phyloP scores from a whole-genome alignment of 805 yeast species.

The Yarrowia bubula region DNA sequence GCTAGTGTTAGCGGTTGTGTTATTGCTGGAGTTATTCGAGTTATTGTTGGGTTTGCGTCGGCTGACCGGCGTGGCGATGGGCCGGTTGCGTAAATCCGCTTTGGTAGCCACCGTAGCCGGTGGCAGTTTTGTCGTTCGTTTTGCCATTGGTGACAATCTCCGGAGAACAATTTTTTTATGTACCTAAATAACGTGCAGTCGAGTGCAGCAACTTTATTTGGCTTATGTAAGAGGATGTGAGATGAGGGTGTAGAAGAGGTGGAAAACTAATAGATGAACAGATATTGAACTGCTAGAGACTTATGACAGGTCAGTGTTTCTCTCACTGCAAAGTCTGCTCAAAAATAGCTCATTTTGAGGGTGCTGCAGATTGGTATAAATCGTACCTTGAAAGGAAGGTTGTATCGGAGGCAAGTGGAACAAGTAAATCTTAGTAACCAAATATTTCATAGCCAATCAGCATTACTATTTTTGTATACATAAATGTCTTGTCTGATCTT shows the following conservation, averaged over 20 bases:
- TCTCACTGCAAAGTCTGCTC: not conserved
- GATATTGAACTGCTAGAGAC: not conserved
- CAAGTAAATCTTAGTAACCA: not conserved
- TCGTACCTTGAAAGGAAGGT: too few relatives aligned
- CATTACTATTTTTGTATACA: too few relatives aligned
- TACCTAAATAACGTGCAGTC: slow-evolving; percentile 13
- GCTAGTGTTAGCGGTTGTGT: too few relatives aligned
- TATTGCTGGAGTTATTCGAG: not conserved
- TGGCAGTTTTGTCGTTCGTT: slow-evolving; percentile 17
- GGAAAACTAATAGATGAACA: not conserved
- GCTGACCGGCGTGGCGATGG: slow-evolving; percentile 13
- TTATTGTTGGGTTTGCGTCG: not conserved
- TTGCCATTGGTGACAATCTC: slow-evolving; percentile 17
- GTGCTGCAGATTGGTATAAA: too few relatives aligned
- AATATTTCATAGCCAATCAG: too few relatives aligned
- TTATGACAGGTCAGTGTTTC: too few relatives aligned
- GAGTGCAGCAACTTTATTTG: not conserved
- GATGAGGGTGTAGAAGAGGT: not conserved
- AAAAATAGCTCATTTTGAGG: not conserved
- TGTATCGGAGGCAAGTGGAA: too few relatives aligned
- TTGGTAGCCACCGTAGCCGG: slow-evolving; percentile 18
- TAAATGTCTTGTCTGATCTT: too few relatives aligned
- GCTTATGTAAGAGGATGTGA: not conserved
- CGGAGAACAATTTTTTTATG: slow-evolving; percentile 17
- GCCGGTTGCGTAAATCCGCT: slow-evolving; percentile 18